Evolutionary conservation across 1,284 basidiomycete genomes (phyloP).

Genomic region (Sanghuangporus sanghuang): DNA sequence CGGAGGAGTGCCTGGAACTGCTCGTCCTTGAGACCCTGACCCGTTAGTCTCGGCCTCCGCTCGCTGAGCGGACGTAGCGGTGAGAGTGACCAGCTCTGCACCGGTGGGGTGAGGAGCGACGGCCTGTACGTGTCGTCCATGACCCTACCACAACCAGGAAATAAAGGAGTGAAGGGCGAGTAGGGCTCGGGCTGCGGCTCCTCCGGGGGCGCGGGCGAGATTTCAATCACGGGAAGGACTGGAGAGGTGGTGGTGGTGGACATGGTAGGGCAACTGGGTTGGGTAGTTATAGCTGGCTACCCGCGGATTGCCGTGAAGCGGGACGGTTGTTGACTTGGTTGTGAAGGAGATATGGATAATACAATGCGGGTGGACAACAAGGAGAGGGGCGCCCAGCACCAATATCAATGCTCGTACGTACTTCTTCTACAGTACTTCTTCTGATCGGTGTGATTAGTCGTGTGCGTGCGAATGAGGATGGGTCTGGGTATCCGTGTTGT

Average conservation of each 20-base stretch:
- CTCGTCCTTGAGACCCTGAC: constrained; percentile 54
- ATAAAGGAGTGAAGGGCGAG: constrained; percentile 45
- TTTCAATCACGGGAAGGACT: constrained; percentile 57
- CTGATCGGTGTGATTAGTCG: constrained; percentile 10
- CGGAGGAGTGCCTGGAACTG: constrained; percentile 59
- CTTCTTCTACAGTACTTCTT: background rate
- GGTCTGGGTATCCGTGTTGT: background rate
- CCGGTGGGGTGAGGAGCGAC: constrained; percentile 54
- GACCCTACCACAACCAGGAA: constrained; percentile 31
- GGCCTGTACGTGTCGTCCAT: constrained; percentile 45
- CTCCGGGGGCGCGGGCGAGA: constrained; percentile 58
- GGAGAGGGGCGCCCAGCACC: constrained; percentile 43
- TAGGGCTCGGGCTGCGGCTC: constrained; percentile 46
- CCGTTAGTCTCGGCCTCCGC: constrained; percentile 21
- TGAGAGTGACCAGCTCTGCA: constrained; percentile 39
- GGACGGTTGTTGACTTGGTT: constrained; percentile 10
- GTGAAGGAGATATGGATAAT: constrained; percentile 14
- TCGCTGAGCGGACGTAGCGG: constrained; percentile 44
- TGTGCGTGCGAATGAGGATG: no score
- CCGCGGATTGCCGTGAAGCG: constrained; percentile 14
- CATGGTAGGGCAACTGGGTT: constrained; percentile 21
- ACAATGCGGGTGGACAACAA: constrained; percentile 14
- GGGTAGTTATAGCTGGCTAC: background rate
- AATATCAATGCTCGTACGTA: constrained; percentile 10
- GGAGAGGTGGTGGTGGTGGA: constrained; percentile 28